Conservation (phyloP, 2,329 filamentous ascomycete genomes). For the Calonectria montana region DNA sequence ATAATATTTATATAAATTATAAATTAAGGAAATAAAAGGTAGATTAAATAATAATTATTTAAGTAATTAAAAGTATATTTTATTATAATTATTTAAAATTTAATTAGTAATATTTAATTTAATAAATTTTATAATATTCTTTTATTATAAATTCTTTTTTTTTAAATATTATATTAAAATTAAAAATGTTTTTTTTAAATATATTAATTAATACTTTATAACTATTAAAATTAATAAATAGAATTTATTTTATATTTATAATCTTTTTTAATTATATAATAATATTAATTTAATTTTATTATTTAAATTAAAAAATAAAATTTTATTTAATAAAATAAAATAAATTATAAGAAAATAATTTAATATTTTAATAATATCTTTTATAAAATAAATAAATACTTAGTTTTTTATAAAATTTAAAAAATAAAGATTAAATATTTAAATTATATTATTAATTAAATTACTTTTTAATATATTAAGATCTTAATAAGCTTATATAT, state of each 20-base stretch:
- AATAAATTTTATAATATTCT: constrained; percentile 14
- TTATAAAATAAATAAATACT: too few relatives aligned
- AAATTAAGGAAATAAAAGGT: too few relatives aligned
- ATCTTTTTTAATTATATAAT: constrained; percentile 1
- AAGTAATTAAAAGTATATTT: too few relatives aligned
- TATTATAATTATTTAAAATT: too few relatives aligned
- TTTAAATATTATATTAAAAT: constrained; percentile 1
- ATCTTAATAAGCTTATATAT: neutral
- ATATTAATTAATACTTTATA: neutral
- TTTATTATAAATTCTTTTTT: constrained; percentile 1
- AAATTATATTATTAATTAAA: neutral
- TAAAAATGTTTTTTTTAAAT: neutral
- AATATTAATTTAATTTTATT: neutral
- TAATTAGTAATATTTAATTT: constrained; percentile 4
- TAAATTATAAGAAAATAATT: neutral
- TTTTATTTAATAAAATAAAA: neutral
- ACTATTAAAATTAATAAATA: neutral
- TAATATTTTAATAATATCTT: constrained; percentile 6
- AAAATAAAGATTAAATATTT: neutral
- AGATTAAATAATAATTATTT: too few relatives aligned
- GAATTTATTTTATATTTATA: neutral
- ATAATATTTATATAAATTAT: too few relatives aligned
- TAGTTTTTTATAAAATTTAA: neutral
- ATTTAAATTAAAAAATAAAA: neutral
- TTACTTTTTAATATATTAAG: neutral